Evolutionary conservation across 2,329 filamentous ascomycete species (phyloP), one percentile per base, ranked within the genome.

Genomic region (Corinectria fuckeliana): DNA sequence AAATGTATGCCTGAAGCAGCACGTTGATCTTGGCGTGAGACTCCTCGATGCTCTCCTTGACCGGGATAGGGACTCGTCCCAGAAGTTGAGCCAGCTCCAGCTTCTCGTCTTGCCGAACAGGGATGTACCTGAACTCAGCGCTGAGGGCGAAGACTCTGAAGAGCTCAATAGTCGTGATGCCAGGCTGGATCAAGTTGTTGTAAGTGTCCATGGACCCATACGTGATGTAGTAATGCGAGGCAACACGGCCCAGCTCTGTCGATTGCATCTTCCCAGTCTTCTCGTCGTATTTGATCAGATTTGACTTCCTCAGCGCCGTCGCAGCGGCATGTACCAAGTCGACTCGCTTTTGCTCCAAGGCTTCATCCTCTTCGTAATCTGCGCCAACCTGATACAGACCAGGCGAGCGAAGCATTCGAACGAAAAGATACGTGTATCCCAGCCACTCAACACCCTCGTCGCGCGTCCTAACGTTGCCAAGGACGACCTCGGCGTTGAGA

Each of bases 381-480:
- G 93, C 88, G 4, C 95, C 95, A 50, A 99, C 95, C 72, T 95
- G 94, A 74, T 99, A 99, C 11, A 99, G 80, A 0, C 92, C 94
- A 32, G 95, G 95, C 2, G 94, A 97, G 26, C 95, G 89, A 63
- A 99, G 85, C 95, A 99, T 99, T 49, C 95, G 91, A 54, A 99
- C 92, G 72, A 97, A 99, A 16, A 99, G 87, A 75, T 99, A 99
- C 0, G 94, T 97, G 76, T 99, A 99, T 11, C 95, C 94, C 30
- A 99, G 86, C 95, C 95, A 99, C 73, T 99, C 93, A n/a, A 99
- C 95, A 68, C 91, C 95, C 73, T 99, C 95, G 67, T 99, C 94
- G 59, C 96, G 88, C 61, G 84, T 93, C 56, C 94, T 88, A 23
- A 99, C 87, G 70, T 97, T 99, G 50, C 95, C 95, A 18, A 99